Evolutionary conservation across 2,329 filamentous ascomycete species (phyloP).

Genomic region (Alternaria gansuensis): DNA sequence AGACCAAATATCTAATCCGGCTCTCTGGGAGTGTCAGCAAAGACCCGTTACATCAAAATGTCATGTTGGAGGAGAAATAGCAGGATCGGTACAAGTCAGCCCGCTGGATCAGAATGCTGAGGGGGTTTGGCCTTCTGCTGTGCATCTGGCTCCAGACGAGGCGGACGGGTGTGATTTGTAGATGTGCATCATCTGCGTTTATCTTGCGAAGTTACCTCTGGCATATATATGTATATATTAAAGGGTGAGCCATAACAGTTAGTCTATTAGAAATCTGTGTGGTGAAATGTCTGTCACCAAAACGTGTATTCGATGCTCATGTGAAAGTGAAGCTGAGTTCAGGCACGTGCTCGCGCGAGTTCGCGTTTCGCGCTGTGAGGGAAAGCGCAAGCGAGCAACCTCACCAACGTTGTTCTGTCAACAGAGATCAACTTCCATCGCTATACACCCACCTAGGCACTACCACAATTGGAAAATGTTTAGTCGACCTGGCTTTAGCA

Average conservation of each 20-base stretch:
- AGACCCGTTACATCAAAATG: background rate
- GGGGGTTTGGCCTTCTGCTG: background rate
- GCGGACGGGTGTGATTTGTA: background rate
- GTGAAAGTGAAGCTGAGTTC: background rate
- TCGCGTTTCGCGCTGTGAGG: slow-evolving; percentile 35
- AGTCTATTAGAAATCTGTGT: background rate
- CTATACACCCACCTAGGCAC: background rate
- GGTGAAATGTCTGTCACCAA: background rate
- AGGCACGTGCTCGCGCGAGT: slow-evolving; percentile 47
- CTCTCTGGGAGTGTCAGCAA: background rate
- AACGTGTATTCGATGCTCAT: background rate
- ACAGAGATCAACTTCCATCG: slow-evolving; percentile 9
- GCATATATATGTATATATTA: background rate
- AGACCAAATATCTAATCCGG: background rate
- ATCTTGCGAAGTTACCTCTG: background rate
- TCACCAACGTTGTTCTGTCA: slow-evolving; percentile 10
- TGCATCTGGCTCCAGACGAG: background rate
- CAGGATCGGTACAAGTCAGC: background rate
- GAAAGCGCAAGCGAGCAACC: slow-evolving; percentile 24
- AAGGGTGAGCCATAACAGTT: background rate
- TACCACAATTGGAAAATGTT: slow-evolving; percentile 29
- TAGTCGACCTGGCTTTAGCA: slow-evolving; percentile 31
- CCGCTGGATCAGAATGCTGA: background rate
- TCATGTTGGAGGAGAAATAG: no score
- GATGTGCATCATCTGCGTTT: background rate